A percentile compares a stretch with the other conserved stretches of the same genome.
Conservation (phyloP, 345 rosid species). For the Pistacia integerrima region DNA sequence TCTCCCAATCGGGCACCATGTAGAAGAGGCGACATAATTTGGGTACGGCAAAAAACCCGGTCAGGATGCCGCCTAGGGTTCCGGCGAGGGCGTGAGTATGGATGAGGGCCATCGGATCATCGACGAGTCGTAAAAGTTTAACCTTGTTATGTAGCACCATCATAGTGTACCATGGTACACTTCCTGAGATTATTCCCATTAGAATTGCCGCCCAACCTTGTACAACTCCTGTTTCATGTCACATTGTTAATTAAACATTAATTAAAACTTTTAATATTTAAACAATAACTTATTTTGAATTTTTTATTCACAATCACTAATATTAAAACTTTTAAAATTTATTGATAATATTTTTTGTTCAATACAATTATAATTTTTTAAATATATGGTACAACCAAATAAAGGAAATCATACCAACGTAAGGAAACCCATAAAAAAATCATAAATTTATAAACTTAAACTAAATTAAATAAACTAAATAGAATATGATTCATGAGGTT, state of each 20-base stretch:
- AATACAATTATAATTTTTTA: not conserved
- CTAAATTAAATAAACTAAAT: too few species aligned
- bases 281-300: too few species aligned
- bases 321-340: too few species aligned
- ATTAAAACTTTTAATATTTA: too few species aligned
- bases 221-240: slow-evolving; percentile 35
- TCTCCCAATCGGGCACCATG: slow-evolving; percentile 44
- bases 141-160: slow-evolving; percentile 39
- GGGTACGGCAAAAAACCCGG: slow-evolving; percentile 47
- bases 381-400: too few species aligned
- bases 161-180: slow-evolving; percentile 57
- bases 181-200: slow-evolving; percentile 45
- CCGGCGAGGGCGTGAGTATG: slow-evolving; percentile 60
- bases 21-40: slow-evolving; percentile 51
- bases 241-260: not conserved
- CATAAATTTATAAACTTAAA: too few species aligned
- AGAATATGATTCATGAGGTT: too few species aligned
- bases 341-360: not conserved
- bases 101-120: slow-evolving; percentile 48
- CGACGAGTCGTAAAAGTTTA: slow-evolving; percentile 25
- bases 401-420: too few species aligned
- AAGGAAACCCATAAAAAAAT: too few species aligned
- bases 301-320: too few species aligned
- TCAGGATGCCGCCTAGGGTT: slow-evolving; percentile 49
- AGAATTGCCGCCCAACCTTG: slow-evolving; percentile 54